phyloP scores from a whole-genome alignment of 2,329 filamentous ascomycete genomes.

The Alternaria infectoria region DNA sequence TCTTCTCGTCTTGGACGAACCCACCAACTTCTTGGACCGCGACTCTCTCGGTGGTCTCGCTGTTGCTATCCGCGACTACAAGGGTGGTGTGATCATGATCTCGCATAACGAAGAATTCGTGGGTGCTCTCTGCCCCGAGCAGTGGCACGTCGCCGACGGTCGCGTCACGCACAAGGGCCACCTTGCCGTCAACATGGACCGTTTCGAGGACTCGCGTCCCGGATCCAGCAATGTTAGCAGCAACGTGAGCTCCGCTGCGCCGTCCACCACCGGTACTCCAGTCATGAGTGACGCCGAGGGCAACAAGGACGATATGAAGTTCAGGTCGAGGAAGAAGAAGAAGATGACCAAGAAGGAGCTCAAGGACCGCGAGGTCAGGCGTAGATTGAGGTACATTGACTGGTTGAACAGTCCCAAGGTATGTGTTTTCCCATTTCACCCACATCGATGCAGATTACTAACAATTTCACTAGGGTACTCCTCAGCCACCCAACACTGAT shows the following conservation, averaged over 20 bases:
- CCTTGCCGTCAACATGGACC: conserved; percentile 74
- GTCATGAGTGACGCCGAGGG: conserved; percentile 87
- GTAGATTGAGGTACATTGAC: conserved; percentile 81
- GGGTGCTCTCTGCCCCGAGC: conserved; percentile 91
- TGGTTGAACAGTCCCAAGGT: conserved; percentile 75
- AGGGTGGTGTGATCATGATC: conserved; percentile 98
- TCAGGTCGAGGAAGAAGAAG: conserved; percentile 93
- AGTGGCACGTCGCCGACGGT: conserved; percentile 92
- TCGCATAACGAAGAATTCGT: conserved; percentile 99
- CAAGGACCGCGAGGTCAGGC: conserved; percentile 89
- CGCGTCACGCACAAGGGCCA: conserved; percentile 84
- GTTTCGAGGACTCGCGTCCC: conserved; percentile 83
- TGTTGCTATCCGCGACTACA: conserved; percentile 98
- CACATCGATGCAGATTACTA: conserved; percentile 16
- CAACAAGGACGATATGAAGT: conserved; percentile 77
- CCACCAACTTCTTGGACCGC: conserved; percentile 98
- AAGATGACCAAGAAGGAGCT: conserved; percentile 97
- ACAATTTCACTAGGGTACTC: conserved; percentile 44
- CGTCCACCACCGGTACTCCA: conserved; percentile 62
- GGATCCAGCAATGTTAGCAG: conserved; percentile 63
- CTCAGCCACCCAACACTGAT: conserved; percentile 49
- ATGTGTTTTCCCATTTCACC: conserved; percentile 10
- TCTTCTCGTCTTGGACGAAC: conserved; percentile 95
- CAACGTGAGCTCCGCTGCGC: conserved; percentile 44
- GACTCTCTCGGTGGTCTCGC: conserved; percentile 95